phyloP scores from a whole-genome alignment of 176 grass and related monocot genomes.

The Dactylis glomerata region DNA sequence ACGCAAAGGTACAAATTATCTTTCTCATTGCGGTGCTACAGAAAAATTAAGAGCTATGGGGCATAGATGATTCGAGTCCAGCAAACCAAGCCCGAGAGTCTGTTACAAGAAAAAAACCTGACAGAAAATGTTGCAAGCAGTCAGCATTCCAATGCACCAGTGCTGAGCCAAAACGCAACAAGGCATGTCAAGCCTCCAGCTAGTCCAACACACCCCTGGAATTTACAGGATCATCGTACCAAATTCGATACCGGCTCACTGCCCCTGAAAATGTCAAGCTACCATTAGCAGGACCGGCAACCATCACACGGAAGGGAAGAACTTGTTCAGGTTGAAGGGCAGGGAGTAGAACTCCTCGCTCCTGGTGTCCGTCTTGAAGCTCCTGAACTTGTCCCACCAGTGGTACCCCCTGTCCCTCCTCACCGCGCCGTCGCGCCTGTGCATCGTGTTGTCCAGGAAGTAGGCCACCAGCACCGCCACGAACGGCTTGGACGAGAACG shows the following conservation, averaged over 20 bases:
- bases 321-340: constrained; percentile 84
- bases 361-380: constrained; percentile 63
- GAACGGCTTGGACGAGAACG: constrained; percentile 84
- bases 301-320: constrained; percentile 63
- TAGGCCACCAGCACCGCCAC: constrained; percentile 76
- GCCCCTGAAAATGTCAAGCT: too few species aligned
- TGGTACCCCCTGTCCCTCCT: constrained; percentile 85
- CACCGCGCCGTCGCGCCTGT: constrained; percentile 23
- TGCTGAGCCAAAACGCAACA: not conserved
- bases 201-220: not conserved
- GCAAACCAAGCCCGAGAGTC: not conserved
- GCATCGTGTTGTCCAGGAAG: constrained; percentile 77
- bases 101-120: not conserved
- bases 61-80: not conserved
- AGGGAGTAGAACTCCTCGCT: constrained; percentile 87
- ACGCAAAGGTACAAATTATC: not conserved
- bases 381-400: constrained; percentile 83
- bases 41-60: not conserved
- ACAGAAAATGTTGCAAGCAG: not conserved
- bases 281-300: too few species aligned
- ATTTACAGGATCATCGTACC: not conserved
- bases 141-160: not conserved
- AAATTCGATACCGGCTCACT: not conserved
- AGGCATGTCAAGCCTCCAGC: not conserved
- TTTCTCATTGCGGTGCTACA: not conserved